phyloP scores from a whole-genome alignment of 1,284 basidiomycete genomes.

The Anthracocystis walkeri region DNA sequence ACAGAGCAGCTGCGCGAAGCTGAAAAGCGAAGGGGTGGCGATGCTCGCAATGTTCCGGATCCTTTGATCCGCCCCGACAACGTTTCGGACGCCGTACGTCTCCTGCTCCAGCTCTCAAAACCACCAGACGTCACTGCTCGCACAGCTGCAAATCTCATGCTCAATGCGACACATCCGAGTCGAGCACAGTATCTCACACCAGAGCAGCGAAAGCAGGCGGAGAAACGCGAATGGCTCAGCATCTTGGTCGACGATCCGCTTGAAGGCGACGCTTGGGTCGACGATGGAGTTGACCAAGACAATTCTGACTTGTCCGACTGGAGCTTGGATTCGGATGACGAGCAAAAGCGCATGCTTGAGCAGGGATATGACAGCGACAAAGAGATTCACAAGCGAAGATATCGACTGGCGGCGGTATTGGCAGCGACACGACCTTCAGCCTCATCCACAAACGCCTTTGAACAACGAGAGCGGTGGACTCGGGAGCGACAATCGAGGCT shows the following conservation, averaged over 20 bases:
- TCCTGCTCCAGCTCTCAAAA: slow-evolving; percentile 34
- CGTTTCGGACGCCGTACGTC: slow-evolving; percentile 32
- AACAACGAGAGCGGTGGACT: slow-evolving; percentile 29
- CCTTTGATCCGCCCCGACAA: slow-evolving; percentile 43
- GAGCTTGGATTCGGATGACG: slow-evolving; percentile 39
- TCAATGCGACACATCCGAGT: slow-evolving; percentile 27
- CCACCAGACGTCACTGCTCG: slow-evolving; percentile 42
- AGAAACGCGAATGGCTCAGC: slow-evolving; percentile 39
- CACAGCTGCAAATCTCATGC: slow-evolving; percentile 42
- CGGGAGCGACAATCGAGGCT: background rate
- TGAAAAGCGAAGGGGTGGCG: slow-evolving; percentile 15
- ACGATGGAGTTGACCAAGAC: slow-evolving; percentile 11
- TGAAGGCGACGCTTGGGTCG: slow-evolving; percentile 33
- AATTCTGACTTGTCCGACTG: slow-evolving; percentile 43
- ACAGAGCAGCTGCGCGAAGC: slow-evolving; percentile 23
- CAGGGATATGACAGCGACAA: slow-evolving; percentile 42
- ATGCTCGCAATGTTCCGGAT: slow-evolving; percentile 19
- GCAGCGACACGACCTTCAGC: slow-evolving; percentile 16
- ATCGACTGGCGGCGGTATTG: slow-evolving; percentile 14
- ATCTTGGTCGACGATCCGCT: slow-evolving; percentile 43
- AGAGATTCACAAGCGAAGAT: slow-evolving; percentile 17
- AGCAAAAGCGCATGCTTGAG: slow-evolving; percentile 9
- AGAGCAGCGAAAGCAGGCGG: slow-evolving; percentile 35
- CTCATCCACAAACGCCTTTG: slow-evolving; percentile 9
- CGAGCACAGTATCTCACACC: slow-evolving; percentile 38